These are phyloP conservation scores for Podaxis pistillaris DNA, from an alignment of 768 basidiomycete species.

Conservation along the genomic window DNA sequence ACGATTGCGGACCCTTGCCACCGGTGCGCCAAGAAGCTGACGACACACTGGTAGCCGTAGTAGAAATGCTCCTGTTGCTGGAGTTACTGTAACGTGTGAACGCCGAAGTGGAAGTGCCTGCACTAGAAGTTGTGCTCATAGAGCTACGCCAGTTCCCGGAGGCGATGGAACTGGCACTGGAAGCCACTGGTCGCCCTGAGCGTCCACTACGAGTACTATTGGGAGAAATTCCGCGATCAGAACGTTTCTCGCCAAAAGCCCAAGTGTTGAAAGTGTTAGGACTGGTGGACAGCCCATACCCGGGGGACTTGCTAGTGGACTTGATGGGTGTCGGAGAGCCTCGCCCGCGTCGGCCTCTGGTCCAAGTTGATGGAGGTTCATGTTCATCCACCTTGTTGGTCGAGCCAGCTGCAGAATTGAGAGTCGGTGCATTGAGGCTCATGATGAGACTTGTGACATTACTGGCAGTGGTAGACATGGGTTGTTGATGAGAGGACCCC, in stretches of 20 bases:
- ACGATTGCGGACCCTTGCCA: slow-evolving; percentile 32
- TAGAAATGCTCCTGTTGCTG: slow-evolving; percentile 71
- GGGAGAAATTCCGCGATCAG: slow-evolving; percentile 55
- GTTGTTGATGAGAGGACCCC: slow-evolving; percentile 24
- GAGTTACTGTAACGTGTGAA: slow-evolving; percentile 82
- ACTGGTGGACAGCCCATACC: slow-evolving; percentile 26
- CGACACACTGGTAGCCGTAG: slow-evolving; percentile 79
- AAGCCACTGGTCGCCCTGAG: slow-evolving; percentile 39
- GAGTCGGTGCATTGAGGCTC: slow-evolving; percentile 54
- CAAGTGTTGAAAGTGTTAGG: slow-evolving; percentile 31
- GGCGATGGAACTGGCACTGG: slow-evolving; percentile 60
- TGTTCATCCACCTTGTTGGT: slow-evolving; percentile 36
- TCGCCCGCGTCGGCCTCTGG: slow-evolving; percentile 44
- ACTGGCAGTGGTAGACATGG: slow-evolving; percentile 68
- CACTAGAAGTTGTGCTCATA: slow-evolving; percentile 66
- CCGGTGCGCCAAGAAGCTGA: slow-evolving; percentile 70
- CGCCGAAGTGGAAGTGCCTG: slow-evolving; percentile 64
- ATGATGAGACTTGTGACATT: slow-evolving; percentile 77
- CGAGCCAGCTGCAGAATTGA: slow-evolving; percentile 23
- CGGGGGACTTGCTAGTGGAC: slow-evolving; percentile 27
- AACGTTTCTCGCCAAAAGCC: slow-evolving; percentile 30
- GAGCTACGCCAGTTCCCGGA: slow-evolving; percentile 81
- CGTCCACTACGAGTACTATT: slow-evolving; percentile 52
- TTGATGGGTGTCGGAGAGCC: slow-evolving; percentile 21
- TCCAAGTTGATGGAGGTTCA: slow-evolving; percentile 45